These are phyloP conservation scores for Solanum paucissectum DNA, from an alignment of 257 asterid genomes.

Conservation along the genomic window DNA sequence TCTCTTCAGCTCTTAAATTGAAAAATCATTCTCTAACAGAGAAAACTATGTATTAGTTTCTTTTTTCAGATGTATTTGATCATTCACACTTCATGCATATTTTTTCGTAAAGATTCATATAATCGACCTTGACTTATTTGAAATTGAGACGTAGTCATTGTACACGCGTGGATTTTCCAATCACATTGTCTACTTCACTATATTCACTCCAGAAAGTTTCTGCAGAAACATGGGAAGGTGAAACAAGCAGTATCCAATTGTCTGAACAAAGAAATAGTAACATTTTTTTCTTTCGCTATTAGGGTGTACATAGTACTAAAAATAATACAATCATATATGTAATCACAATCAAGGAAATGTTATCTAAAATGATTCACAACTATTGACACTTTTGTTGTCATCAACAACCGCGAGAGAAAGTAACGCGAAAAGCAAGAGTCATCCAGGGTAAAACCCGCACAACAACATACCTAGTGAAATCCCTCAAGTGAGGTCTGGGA, in stretches of 20 bases:
- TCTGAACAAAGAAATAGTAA: background rate
- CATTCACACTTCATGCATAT: background rate
- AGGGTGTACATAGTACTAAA: background rate
- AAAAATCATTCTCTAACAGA: too few species aligned
- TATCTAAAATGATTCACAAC: slow-evolving; percentile 7
- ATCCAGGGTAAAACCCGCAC: background rate
- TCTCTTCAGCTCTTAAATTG: too few species aligned
- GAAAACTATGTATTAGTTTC: too few species aligned
- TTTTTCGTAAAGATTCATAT: background rate
- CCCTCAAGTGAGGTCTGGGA: background rate
- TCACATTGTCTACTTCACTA: background rate
- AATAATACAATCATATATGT: background rate
- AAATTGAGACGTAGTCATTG: background rate
- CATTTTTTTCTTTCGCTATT: background rate
- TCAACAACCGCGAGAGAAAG: background rate
- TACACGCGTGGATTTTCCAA: background rate
- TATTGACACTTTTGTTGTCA: slow-evolving; percentile 6
- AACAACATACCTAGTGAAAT: background rate
- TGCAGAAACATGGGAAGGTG: background rate
- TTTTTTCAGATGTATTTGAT: background rate
- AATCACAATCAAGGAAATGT: background rate
- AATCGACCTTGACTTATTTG: background rate
- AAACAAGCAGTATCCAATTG: background rate
- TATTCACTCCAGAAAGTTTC: background rate
- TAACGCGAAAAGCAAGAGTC: background rate